Percentiles rank a stretch among this genome's conserved stretches.
Evolutionary conservation across 768 basidiomycete genomes (phyloP).

Genomic region (Royoungia palumana): DNA sequence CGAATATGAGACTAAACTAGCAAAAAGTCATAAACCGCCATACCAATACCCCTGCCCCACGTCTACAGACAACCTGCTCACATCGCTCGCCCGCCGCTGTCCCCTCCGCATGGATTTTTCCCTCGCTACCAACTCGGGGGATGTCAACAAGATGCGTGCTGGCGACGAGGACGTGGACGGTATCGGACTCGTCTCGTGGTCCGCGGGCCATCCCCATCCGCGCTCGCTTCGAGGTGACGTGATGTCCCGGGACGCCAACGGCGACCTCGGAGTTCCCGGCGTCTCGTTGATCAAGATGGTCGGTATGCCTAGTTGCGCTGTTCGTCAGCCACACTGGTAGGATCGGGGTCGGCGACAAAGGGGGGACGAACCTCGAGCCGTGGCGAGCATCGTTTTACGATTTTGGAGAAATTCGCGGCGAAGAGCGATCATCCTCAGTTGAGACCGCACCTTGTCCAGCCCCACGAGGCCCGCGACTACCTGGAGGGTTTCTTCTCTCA

Average conservation of each 20-base stretch:
- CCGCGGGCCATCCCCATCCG: neutral
- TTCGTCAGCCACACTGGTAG: neutral
- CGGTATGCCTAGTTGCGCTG: constrained; percentile 51
- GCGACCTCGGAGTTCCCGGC: constrained; percentile 33
- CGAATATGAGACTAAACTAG: no score
- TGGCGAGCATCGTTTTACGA: constrained; percentile 39
- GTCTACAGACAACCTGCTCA: neutral
- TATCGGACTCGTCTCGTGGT: constrained; percentile 5
- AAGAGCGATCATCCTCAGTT: constrained; percentile 71
- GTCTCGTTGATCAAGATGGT: constrained; percentile 60
- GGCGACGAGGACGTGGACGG: neutral
- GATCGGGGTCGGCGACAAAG: no score
- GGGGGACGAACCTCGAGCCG: no score
- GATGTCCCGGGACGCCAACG: constrained; percentile 52
- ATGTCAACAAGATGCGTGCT: constrained; percentile 10
- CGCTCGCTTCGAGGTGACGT: constrained; percentile 34
- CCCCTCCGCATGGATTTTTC: constrained; percentile 31
- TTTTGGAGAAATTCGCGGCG: constrained; percentile 63
- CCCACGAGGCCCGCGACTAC: constrained; percentile 82
- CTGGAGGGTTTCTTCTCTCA: constrained; percentile 70
- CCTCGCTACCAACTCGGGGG: constrained; percentile 25
- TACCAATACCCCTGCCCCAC: neutral
- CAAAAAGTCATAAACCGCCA: no score
- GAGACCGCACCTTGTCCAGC: constrained; percentile 77
- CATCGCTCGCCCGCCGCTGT: neutral